Conservation (phyloP, 2,329 filamentous ascomycete species). For the Fusarium abutilonis region DNA sequence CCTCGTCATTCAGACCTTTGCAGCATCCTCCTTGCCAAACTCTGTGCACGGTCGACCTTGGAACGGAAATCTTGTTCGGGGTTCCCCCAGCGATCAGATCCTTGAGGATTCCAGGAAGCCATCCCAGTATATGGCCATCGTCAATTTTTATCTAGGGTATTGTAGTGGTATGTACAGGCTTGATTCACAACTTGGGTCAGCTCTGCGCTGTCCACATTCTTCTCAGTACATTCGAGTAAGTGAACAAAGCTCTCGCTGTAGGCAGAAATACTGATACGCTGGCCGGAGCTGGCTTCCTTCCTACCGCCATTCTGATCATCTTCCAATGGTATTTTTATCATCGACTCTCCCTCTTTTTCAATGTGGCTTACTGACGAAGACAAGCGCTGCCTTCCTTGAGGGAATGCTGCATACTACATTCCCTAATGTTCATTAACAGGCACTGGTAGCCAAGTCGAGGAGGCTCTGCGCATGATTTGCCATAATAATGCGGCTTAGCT, state of each 20-base stretch:
- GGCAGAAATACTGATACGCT: not conserved
- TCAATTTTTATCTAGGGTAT: slow-evolving; percentile 35
- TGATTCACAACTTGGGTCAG: slow-evolving; percentile 29
- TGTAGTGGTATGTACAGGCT: slow-evolving; percentile 21
- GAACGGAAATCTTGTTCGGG: slow-evolving; percentile 20
- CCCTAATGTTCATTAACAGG: no score
- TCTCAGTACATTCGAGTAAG: slow-evolving; percentile 27
- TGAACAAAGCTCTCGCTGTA: rapidly evolving
- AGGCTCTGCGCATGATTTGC: no score
- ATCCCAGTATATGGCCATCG: slow-evolving; percentile 30
- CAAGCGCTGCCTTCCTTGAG: slow-evolving; percentile 27
- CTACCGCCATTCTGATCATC: slow-evolving; percentile 45
- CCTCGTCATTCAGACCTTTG: slow-evolving; percentile 2
- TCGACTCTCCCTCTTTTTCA: slow-evolving; percentile 30
- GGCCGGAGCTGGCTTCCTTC: slow-evolving; percentile 45
- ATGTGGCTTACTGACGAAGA: slow-evolving; percentile 37
- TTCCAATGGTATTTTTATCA: slow-evolving; percentile 47
- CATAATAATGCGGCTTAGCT: no score
- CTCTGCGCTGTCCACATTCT: slow-evolving; percentile 24
- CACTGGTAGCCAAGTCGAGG: no score
- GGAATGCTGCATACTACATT: no score
- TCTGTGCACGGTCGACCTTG: not conserved
- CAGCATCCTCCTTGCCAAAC: rapidly evolving
- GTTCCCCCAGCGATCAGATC: slow-evolving; percentile 34
- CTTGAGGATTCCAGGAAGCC: slow-evolving; percentile 31